These are phyloP conservation scores for Cercospora sp. DNA, from an alignment of 2,329 filamentous ascomycete species.

Conservation along the genomic window DNA sequence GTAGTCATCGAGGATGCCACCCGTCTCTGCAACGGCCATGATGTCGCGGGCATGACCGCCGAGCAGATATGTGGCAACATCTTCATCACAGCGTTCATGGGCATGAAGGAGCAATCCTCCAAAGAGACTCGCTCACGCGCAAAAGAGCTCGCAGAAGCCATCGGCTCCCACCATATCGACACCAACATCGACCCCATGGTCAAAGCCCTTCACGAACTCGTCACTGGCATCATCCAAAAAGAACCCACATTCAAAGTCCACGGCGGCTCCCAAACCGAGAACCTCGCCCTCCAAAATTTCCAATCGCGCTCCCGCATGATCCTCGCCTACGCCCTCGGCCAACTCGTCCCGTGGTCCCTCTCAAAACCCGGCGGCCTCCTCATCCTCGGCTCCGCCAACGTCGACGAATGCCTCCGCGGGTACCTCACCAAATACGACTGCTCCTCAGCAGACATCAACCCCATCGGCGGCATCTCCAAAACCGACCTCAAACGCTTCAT, in stretches of 20 bases:
- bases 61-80: conserved; percentile 61
- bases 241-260: conserved; percentile 63
- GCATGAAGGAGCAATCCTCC: conserved; percentile 64
- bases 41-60: conserved; percentile 52
- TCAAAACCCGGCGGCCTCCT: conserved; percentile 61
- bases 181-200: conserved; percentile 71
- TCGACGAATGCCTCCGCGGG: conserved; percentile 58
- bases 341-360: conserved; percentile 62
- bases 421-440: conserved; percentile 75
- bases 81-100: conserved; percentile 69
- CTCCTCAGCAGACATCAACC: conserved; percentile 57
- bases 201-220: conserved; percentile 59
- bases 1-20: conserved; percentile 58
- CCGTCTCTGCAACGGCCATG: conserved; percentile 53
- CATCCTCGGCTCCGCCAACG: conserved; percentile 68
- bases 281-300: conserved; percentile 67
- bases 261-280: conserved; percentile 61
- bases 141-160: conserved; percentile 58
- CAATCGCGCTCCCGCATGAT: conserved; percentile 69
- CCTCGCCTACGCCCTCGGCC: conserved; percentile 63
- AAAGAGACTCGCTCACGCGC: conserved; percentile 67
- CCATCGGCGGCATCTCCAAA: conserved; percentile 65
- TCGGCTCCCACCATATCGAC: conserved; percentile 72
- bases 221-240: conserved; percentile 61
- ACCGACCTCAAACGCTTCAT: conserved; percentile 72